Evolutionary conservation across 2,329 filamentous ascomycete species (phyloP).

Genomic region (Aaosphaeria arxii): DNA sequence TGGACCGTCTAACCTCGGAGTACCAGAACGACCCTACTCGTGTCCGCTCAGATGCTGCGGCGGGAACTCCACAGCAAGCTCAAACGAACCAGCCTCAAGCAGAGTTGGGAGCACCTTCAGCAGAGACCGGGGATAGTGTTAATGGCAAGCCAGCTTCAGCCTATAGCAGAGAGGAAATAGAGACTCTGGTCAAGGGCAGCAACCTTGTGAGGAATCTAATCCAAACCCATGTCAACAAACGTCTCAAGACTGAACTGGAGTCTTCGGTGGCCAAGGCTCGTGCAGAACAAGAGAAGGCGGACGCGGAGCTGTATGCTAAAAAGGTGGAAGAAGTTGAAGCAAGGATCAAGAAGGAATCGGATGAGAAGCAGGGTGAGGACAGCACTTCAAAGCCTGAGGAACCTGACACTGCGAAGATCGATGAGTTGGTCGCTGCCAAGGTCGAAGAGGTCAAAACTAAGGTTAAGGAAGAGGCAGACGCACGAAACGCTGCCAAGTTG

Average conservation of each 20-base stretch:
- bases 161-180: constrained; percentile 8
- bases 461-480: constrained; percentile 45
- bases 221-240: constrained; percentile 39
- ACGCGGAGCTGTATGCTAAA: constrained; percentile 55
- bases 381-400: constrained; percentile 26
- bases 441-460: constrained; percentile 22
- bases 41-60: constrained; percentile 18
- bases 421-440: constrained; percentile 34
- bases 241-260: not conserved
- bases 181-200: constrained; percentile 50
- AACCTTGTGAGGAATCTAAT: constrained; percentile 22
- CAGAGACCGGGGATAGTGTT: not conserved
- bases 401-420: not conserved
- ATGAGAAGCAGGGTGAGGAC: constrained; percentile 56
- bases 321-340: constrained; percentile 28
- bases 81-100: not conserved
- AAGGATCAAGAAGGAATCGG: not conserved
- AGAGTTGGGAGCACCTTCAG: constrained; percentile 1
- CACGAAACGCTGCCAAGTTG: constrained; percentile 61
- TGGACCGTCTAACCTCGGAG: constrained; percentile 27
- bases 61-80: not conserved
- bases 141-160: not conserved
- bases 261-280: constrained; percentile 2
- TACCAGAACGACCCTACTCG: constrained; percentile 37
- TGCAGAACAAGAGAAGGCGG: constrained; percentile 10